These are phyloP conservation scores for Barnettozyma wickerhamii DNA, from an alignment of 805 yeast species.

Conservation along the genomic window DNA sequence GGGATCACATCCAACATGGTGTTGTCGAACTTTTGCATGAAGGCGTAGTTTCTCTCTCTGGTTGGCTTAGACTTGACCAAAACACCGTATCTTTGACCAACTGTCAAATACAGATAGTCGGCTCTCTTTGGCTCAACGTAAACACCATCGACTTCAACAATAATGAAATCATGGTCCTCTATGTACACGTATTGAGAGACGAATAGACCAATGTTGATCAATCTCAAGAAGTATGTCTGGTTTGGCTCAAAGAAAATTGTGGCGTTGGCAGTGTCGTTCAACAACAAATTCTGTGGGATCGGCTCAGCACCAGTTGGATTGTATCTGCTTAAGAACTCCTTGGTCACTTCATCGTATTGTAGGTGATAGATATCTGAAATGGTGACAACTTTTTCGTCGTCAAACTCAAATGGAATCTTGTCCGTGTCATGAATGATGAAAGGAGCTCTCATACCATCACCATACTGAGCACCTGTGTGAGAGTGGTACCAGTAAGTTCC, in stretches of 20 bases:
- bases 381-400: conserved; percentile 55
- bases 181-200: conserved; percentile 66
- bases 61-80: conserved; percentile 51
- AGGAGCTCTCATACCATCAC: conserved; percentile 72
- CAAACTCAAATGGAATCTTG: conserved; percentile 50
- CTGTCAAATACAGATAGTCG: conserved; percentile 57
- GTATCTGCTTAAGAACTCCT: conserved; percentile 52
- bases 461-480: conserved; percentile 71
- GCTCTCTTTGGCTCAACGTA: conserved; percentile 55
- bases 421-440: conserved; percentile 57
- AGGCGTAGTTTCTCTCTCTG: conserved; percentile 46
- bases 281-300: conserved; percentile 59
- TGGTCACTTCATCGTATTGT: conserved; percentile 41
- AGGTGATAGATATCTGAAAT: conserved; percentile 64
- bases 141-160: conserved; percentile 70
- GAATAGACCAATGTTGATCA: conserved; percentile 66
- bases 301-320: conserved; percentile 89
- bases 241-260: conserved; percentile 53
- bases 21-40: conserved; percentile 58
- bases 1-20: conserved; percentile 72
- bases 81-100: conserved; percentile 79
- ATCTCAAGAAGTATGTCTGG: conserved; percentile 59
- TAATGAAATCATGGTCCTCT: conserved; percentile 67
- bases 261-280: conserved; percentile 60
- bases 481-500: conserved; percentile 89